Percentiles rank a stretch among this genome's conserved stretches.
Conservation (phyloP, 1,284 basidiomycete genomes). For the Cryptococcus sp. region DNA sequence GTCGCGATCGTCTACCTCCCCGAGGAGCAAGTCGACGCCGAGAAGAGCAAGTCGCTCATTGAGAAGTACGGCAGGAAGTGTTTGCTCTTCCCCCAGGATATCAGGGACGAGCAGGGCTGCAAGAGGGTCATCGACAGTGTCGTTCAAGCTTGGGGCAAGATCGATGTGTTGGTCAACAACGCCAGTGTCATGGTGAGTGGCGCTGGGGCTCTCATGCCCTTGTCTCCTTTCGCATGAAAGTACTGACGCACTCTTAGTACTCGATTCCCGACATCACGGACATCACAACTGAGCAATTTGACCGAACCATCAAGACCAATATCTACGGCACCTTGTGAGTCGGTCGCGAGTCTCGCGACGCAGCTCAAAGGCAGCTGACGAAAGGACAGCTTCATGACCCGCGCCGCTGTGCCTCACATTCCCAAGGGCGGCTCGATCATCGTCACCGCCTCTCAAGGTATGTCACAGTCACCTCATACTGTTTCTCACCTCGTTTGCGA, state of each 20-base stretch:
- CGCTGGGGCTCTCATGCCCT: not conserved
- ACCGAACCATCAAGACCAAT: slow-evolving; percentile 47
- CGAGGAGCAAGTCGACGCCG: slow-evolving; percentile 55
- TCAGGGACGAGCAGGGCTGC: slow-evolving; percentile 45
- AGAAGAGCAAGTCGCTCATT: slow-evolving; percentile 44
- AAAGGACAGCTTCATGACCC: slow-evolving; percentile 36
- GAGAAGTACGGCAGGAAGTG: slow-evolving; percentile 31
- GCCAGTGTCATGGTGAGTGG: slow-evolving; percentile 48
- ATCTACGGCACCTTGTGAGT: slow-evolving; percentile 28
- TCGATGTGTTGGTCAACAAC: slow-evolving; percentile 53
- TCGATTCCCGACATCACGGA: slow-evolving; percentile 39
- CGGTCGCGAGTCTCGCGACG: not conserved
- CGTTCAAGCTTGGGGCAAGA: slow-evolving; percentile 44
- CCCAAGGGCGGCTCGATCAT: slow-evolving; percentile 50
- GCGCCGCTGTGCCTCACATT: slow-evolving; percentile 51
- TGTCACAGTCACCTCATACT: slow-evolving; percentile 8
- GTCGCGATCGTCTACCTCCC: slow-evolving; percentile 65
- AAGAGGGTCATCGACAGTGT: slow-evolving; percentile 43
- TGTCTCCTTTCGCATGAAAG: too few species aligned
- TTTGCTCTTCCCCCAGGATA: slow-evolving; percentile 41
- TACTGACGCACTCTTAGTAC: slow-evolving; percentile 22
- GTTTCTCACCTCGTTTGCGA: not conserved
- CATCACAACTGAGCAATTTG: slow-evolving; percentile 49
- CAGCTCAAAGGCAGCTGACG: not conserved
- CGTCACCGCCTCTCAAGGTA: slow-evolving; percentile 47